phyloP scores from a whole-genome alignment of 208 protist genomes.

The Crithidia bombi region DNA sequence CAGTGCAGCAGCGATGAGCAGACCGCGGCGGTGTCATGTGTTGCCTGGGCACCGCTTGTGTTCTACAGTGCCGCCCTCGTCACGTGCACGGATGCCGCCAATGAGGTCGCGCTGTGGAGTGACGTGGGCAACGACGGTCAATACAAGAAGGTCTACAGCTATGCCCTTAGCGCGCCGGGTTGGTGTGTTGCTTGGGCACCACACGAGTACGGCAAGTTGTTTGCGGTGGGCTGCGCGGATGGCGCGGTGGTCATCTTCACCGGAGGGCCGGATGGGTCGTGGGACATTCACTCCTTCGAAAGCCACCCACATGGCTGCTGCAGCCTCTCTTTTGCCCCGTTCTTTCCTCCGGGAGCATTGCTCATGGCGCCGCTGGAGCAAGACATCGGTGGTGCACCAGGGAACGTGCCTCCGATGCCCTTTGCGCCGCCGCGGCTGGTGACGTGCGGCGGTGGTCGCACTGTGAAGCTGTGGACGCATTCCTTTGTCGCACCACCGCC shows the following conservation, averaged over 20 bases:
- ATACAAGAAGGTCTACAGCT: conserved; percentile 68
- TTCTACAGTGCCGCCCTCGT: conserved; percentile 66
- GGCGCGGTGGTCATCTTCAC: conserved; percentile 71
- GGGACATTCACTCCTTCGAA: conserved; percentile 66
- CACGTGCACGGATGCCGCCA: conserved; percentile 57
- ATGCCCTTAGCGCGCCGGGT: conserved; percentile 43
- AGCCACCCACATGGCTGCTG: conserved; percentile 56
- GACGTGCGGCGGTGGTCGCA: conserved; percentile 62
- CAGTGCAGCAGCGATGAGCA: conserved; percentile 35
- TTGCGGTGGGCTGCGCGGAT: conserved; percentile 77
- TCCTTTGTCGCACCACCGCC: conserved; percentile 26
- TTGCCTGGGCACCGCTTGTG: conserved; percentile 78
- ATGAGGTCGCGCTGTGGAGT: conserved; percentile 66
- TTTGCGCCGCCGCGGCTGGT: conserved; percentile 76
- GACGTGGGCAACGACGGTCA: conserved; percentile 46
- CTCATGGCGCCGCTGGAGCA: conserved; percentile 68
- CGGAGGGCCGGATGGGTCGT: conserved; percentile 52
- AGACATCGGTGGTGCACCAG: conserved; percentile 27
- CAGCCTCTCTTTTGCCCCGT: conserved; percentile 71
- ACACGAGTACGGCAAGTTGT: conserved; percentile 79
- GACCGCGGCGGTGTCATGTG: conserved; percentile 55
- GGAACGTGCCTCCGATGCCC: conserved; percentile 37
- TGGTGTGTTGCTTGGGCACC: conserved; percentile 82
- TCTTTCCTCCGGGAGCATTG: conserved; percentile 66
- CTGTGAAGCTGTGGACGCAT: conserved; percentile 72